Base-by-base conservation (phyloP, 169 alveolate species). In the Perkinsus olseni region DNA sequence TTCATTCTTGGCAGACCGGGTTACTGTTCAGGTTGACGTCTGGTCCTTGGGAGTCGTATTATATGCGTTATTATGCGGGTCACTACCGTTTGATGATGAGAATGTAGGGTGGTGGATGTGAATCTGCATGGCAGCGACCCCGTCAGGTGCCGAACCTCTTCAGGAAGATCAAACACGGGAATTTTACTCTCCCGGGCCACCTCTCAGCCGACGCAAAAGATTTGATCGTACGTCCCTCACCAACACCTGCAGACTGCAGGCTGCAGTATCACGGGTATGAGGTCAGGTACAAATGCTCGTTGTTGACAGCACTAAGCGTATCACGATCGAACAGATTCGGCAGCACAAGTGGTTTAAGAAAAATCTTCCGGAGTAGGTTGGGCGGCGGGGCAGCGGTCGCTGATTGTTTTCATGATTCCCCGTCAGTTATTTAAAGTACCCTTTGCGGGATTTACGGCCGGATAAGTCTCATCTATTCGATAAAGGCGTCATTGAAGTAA, bases 11-110 rank as follows among this genome's bases (percentile, higher is more conserved):
- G n/a, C n/a, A n/a, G n/a, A n/a, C n/a, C n/a, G n/a, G n/a, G n/a
- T n/a, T n/a, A n/a, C n/a, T 82, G 3, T 28, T 28, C 96, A 98
- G 95, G 99, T 98, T 62, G 99, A 99, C 95, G 97, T 99, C 24
- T 99, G 99, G 99, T 97, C 99, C 50, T 96, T 98, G 92, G 99
- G 99, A 1, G 99, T 99, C n/a, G 98, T 99, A 38, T 95, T 99
- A 92, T 99, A 97, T 95, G 99, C 99, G 8, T 96, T 98, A 98
- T 95, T 99, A 74, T 98, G 99, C 95, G 99, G 99, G 0, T 97
- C 98, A 92, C 97, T 99, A 20, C 99, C 99, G 10, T 98, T 98
- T 95, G 99, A 98, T 95, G 99, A 98, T 92, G 97, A 96, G 92
- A 96, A 97, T 94, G 98, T 96, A 45, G 94, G 31, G 82, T 13